Conservation (phyloP, 345 rosid species). For the Orychophragmus violaceus region DNA sequence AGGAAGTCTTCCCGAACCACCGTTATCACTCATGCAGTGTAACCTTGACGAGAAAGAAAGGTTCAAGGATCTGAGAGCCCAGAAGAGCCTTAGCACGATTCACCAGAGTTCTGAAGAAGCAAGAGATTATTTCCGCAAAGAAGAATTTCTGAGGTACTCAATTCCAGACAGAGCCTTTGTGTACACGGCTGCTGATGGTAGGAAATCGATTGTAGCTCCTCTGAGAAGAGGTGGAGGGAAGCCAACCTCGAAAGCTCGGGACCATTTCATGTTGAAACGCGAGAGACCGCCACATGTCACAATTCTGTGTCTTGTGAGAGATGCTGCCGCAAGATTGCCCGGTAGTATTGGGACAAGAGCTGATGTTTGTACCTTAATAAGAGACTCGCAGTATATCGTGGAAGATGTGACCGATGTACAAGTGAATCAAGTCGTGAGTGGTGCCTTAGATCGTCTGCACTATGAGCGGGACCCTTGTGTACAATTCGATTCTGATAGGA, state of each 20-base stretch:
- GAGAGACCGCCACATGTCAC: slow-evolving; percentile 99
- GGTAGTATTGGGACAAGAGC: slow-evolving; percentile 99
- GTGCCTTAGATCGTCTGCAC: slow-evolving; percentile 97
- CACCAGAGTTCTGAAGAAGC: slow-evolving; percentile 80
- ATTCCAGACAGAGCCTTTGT: slow-evolving; percentile 98
- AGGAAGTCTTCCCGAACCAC: slow-evolving; percentile 97
- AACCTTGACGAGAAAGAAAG: slow-evolving; percentile 94
- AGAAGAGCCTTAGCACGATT: slow-evolving; percentile 92
- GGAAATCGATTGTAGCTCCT: slow-evolving; percentile 93
- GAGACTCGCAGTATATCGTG: slow-evolving; percentile 87
- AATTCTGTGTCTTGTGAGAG: slow-evolving; percentile 95
- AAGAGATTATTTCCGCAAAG: slow-evolving; percentile 82
- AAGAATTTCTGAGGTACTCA: slow-evolving; percentile 86
- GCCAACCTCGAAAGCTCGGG: slow-evolving; percentile 99
- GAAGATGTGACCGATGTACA: slow-evolving; percentile 93
- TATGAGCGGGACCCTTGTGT: slow-evolving; percentile 99
- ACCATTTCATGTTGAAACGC: slow-evolving; percentile 98
- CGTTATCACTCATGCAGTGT: slow-evolving; percentile 68
- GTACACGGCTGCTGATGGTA: slow-evolving; percentile 98
- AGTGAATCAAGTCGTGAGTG: slow-evolving; percentile 94
- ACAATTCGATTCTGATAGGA: slow-evolving; percentile 86
- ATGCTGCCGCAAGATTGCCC: slow-evolving; percentile 96
- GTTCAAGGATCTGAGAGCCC: slow-evolving; percentile 95
- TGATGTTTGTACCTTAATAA: slow-evolving; percentile 94
- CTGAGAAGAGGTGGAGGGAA: slow-evolving; percentile 98